Evolutionary conservation across 2,329 filamentous ascomycete species (phyloP), one percentile per base, ranked within the genome.

Genomic region (Aspergillus tubingensis): DNA sequence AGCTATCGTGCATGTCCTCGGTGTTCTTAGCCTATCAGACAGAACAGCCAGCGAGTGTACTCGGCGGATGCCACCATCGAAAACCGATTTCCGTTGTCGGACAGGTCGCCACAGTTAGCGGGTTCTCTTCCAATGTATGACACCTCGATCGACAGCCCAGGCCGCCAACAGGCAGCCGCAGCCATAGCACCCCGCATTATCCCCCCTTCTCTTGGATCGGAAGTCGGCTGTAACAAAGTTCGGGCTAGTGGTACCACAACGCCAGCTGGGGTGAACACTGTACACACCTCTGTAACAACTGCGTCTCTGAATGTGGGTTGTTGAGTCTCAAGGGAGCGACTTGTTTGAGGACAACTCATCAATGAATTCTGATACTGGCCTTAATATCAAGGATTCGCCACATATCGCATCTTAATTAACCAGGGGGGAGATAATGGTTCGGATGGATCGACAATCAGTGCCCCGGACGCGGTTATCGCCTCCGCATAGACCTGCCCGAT

Each of bases 401-500:
- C 30, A 27, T 53, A 2, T 6, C 36, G 50, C 38, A 39, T 53
- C 30, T 15, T 32, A 10, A 10, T 17, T 43, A 43, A 21, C 11
- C 53, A n/a, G 5, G 51, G 51, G 51, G 19, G 19, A 47, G 39
- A 55, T 44, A 55, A 32, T 54, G 56, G 23, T 30, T 52, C 23
- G 11, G 56, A 58, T 58, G 48, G 48, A 58, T 58, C 56, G 48
- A 58, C 56, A 53, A 58, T 58, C 56, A 32, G 19, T 36, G 41
- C 48, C 38, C 38, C 56, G 48, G 53, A 53, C 39, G 17, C 15
- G 44, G 19, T 47, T 58, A 58, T 58, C 56, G 50, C 48, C 36
- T 43, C 56, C 56, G 56, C 56, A 44, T 58, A 43, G 23, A 58
- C 56, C 39, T 58, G 56, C 56, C 56, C 10, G 38, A 58, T 58